These are phyloP conservation scores for Sporothrix globosa DNA, from an alignment of 2,329 filamentous ascomycete species.

Conservation along the genomic window DNA sequence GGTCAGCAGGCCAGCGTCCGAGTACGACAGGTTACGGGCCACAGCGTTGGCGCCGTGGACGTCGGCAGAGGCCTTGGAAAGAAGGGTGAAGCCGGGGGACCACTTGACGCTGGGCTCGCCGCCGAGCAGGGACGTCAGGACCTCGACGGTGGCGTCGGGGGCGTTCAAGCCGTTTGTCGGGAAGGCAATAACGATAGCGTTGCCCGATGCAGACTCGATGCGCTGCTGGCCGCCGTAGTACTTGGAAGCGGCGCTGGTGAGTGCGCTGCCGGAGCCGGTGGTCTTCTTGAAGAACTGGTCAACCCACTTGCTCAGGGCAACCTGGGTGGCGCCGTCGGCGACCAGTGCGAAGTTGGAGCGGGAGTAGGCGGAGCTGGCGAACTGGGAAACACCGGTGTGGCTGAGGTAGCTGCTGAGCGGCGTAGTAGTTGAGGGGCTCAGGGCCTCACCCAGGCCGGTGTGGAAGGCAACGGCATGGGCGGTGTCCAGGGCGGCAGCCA, in stretches of 20 bases:
- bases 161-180: constrained; percentile 79
- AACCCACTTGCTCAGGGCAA: constrained; percentile 84
- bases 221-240: constrained; percentile 97
- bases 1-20: constrained; percentile 87
- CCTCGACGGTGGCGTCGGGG: constrained; percentile 87
- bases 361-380: constrained; percentile 76
- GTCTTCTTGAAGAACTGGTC: constrained; percentile 85
- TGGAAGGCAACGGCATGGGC: constrained; percentile 90
- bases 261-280: constrained; percentile 53
- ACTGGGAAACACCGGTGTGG: constrained; percentile 73
- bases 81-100: constrained; percentile 87
- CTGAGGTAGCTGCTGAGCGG: constrained; percentile 80
- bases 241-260: constrained; percentile 69
- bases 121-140: constrained; percentile 86
- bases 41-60: constrained; percentile 68
- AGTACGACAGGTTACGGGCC: constrained; percentile 83
- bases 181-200: constrained; percentile 89
- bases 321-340: constrained; percentile 80
- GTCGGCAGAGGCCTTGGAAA: constrained; percentile 74
- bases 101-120: constrained; percentile 93
- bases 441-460: constrained; percentile 79
- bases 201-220: constrained; percentile 73
- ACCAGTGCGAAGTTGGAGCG: constrained; percentile 92
- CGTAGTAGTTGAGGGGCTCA: constrained; percentile 71
- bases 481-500: constrained; percentile 77